Percentiles rank a stretch among this genome's conserved stretches.
Evolutionary conservation across 2,329 filamentous ascomycete genomes (phyloP).

Genomic region (Xylaria multiplex): DNA sequence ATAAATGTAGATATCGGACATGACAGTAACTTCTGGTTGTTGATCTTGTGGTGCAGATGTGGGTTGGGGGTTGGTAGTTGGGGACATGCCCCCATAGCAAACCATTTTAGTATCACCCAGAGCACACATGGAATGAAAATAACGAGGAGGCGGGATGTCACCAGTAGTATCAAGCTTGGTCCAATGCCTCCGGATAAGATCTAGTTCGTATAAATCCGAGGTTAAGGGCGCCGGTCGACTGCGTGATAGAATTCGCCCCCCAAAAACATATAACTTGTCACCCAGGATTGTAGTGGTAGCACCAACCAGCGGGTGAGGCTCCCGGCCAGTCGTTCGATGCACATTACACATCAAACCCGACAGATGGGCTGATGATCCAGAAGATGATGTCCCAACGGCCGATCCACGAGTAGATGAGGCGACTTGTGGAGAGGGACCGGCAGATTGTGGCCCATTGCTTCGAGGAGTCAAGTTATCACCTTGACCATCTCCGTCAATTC

Average conservation of each 20-base stretch:
- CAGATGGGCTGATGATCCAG: constrained; percentile 66
- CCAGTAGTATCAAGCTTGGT: constrained; percentile 85
- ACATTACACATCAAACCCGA: constrained; percentile 77
- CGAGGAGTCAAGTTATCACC: constrained; percentile 62
- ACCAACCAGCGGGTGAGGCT: constrained; percentile 90
- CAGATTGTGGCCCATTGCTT: constrained; percentile 64
- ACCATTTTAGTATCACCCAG: constrained; percentile 96
- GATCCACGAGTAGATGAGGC: constrained; percentile 53
- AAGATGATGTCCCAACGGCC: constrained; percentile 56
- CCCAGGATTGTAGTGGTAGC: constrained; percentile 95
- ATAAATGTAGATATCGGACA: constrained; percentile 98
- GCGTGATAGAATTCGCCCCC: constrained; percentile 85
- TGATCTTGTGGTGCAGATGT: constrained; percentile 64
- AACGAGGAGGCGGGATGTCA: constrained; percentile 88
- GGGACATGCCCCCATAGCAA: constrained; percentile 98
- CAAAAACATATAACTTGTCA: constrained; percentile 97
- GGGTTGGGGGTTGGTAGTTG: constrained; percentile 65
- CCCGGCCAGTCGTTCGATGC: constrained; percentile 87
- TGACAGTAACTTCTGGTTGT: constrained; percentile 89
- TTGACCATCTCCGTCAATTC: constrained; percentile 60
- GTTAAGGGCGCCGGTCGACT: constrained; percentile 83
- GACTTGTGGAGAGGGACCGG: constrained; percentile 65
- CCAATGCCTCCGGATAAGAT: constrained; percentile 92
- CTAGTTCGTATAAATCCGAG: constrained; percentile 90
- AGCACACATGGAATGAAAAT: constrained; percentile 96